phyloP scores from a whole-genome alignment of 371 early-diverging fungal genomes.

The Paraphysoderma sedebokerense region DNA sequence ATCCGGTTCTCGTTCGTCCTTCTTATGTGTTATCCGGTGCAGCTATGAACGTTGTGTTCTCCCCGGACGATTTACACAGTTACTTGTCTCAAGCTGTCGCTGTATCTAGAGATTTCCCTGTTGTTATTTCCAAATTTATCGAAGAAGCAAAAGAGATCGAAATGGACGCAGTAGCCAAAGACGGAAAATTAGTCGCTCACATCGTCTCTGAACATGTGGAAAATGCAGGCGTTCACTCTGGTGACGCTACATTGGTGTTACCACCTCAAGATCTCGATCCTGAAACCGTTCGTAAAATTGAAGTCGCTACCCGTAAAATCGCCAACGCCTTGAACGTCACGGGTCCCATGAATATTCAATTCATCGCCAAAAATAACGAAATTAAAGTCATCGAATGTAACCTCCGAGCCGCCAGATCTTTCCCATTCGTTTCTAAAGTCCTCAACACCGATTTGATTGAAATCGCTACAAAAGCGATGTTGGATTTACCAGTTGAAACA shows the following conservation, averaged over 20 bases:
- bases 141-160: constrained; percentile 92
- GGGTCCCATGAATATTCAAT: constrained; percentile 96
- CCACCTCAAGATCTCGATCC: constrained; percentile 84
- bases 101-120: constrained; percentile 83
- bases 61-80: constrained; percentile 49
- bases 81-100: constrained; percentile 70
- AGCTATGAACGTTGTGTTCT: constrained; percentile 88
- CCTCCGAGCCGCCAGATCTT: constrained; percentile 83
- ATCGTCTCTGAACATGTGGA: constrained; percentile 89
- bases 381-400: constrained; percentile 96
- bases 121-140: constrained; percentile 89
- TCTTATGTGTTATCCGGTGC: constrained; percentile 92
- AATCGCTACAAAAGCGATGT: constrained; percentile 81
- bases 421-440: constrained; percentile 91
- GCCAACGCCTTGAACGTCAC: constrained; percentile 80
- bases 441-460: constrained; percentile 79
- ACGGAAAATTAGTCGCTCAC: constrained; percentile 74
- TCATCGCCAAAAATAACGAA: constrained; percentile 86
- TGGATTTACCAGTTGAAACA: constrained; percentile 47
- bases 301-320: constrained; percentile 69
- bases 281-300: constrained; percentile 70
- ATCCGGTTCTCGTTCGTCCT: constrained; percentile 85
- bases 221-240: constrained; percentile 93
- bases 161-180: constrained; percentile 82
- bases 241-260: constrained; percentile 85